A percentile compares a stretch with the other conserved stretches of the same genome.
Evolutionary conservation across 306 rosid genomes (phyloP).

Genomic region (Notholithocarpus densiflorus): DNA sequence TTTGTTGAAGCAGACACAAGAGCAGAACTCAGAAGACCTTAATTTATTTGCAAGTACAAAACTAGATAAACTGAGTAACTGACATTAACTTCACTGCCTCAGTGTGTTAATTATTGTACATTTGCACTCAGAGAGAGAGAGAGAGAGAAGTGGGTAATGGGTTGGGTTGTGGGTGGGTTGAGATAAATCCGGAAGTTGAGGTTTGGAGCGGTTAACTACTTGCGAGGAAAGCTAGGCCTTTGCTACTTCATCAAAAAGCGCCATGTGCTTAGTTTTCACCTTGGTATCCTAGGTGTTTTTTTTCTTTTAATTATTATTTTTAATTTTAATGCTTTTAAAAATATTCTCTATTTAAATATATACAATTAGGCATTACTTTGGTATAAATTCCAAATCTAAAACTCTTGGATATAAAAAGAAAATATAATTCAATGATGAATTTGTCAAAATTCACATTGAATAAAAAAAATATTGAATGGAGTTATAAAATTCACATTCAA

Average conservation of each 20-base stretch:
- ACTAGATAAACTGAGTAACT: slow-evolving; percentile 30
- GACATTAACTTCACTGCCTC: slow-evolving; percentile 13
- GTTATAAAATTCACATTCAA: too few relatives aligned
- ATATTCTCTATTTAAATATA: not conserved
- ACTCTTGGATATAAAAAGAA: too few relatives aligned
- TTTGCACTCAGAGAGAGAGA: not conserved
- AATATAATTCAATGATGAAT: too few relatives aligned
- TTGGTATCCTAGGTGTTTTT: not conserved
- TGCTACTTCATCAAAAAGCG: not conserved
- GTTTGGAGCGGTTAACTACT: slow-evolving; percentile 26
- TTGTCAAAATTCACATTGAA: too few relatives aligned
- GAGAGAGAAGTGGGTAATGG: not conserved
- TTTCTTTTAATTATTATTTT: not conserved
- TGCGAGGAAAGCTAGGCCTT: not conserved
- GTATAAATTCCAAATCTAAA: not conserved
- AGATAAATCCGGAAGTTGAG: slow-evolving; percentile 25
- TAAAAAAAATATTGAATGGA: too few relatives aligned
- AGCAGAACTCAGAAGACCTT: not conserved
- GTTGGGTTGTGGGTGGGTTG: slow-evolving; percentile 15
- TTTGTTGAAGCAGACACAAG: not conserved
- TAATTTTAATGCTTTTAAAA: not conserved
- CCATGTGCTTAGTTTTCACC: not conserved
- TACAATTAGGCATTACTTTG: too few relatives aligned
- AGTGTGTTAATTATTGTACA: not conserved
- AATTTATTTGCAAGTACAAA: not conserved